Evolutionary conservation across 2,329 filamentous ascomycete genomes (phyloP).

Genomic region (Colletotrichum chrysophilum): DNA sequence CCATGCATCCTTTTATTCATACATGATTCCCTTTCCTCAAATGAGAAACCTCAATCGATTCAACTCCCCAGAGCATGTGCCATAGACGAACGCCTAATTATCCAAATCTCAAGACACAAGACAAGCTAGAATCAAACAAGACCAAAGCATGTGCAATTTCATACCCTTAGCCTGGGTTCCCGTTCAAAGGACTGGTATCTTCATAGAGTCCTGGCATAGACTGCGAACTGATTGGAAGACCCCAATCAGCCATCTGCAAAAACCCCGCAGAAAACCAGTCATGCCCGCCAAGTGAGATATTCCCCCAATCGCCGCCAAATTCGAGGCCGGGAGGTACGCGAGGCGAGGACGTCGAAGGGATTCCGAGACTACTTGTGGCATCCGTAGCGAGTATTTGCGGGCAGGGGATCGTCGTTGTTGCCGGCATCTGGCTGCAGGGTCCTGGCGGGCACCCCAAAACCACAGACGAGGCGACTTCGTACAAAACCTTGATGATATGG

Average conservation of each 20-base stretch:
- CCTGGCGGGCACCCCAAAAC: neutral
- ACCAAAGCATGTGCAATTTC: neutral
- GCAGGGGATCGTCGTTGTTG: neutral
- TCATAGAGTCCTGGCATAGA: neutral
- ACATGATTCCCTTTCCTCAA: neutral
- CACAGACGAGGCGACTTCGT: conserved; percentile 8
- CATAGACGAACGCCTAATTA: neutral
- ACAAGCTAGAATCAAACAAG: neutral
- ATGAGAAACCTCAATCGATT: neutral
- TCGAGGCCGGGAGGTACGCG: neutral
- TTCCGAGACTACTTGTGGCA: neutral
- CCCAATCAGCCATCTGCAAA: neutral
- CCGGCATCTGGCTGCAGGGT: neutral
- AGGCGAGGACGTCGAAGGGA: neutral
- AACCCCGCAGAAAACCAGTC: neutral
- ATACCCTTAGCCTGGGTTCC: rapidly evolving
- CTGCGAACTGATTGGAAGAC: neutral
- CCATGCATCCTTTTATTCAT: neutral
- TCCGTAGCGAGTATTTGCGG: neutral
- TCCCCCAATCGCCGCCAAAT: neutral
- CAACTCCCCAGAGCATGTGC: neutral
- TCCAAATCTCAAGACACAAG: neutral
- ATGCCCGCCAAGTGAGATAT: neutral
- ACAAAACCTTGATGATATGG: neutral
- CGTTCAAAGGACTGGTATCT: neutral